Percentiles rank a stretch among this genome's conserved stretches.
Evolutionary conservation across 73 alveolate genomes (phyloP).

Genomic region (Tetrahymena elliotti): DNA sequence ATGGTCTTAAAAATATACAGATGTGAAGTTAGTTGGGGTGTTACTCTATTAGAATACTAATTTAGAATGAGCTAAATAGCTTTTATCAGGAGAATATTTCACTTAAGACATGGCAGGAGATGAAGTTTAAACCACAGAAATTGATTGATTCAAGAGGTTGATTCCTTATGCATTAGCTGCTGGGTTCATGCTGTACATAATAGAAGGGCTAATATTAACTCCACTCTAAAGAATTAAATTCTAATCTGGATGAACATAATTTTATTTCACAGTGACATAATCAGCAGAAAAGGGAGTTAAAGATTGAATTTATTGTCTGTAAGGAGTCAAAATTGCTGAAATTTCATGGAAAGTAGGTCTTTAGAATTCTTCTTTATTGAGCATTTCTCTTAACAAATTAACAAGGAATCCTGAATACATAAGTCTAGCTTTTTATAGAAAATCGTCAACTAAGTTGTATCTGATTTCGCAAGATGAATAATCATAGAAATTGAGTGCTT

Average conservation of each 20-base stretch:
- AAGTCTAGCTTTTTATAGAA: not conserved
- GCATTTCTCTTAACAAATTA: not conserved
- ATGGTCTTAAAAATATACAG: not conserved
- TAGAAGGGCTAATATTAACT: not conserved
- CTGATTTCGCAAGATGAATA: not conserved
- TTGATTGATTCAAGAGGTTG: not conserved
- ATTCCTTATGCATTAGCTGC: not conserved
- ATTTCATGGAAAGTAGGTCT: not conserved
- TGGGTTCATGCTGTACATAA: not conserved
- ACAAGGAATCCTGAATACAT: not conserved
- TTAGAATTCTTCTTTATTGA: not conserved
- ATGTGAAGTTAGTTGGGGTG: not conserved
- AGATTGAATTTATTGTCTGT: not conserved
- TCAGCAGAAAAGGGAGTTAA: not conserved
- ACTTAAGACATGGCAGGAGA: not conserved
- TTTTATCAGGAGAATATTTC: not conserved
- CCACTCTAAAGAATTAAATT: not conserved
- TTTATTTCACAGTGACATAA: not conserved
- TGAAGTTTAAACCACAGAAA: not conserved
- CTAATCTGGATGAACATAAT: not conserved
- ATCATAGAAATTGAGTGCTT: not conserved
- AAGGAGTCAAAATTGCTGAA: not conserved
- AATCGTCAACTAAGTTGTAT: not conserved
- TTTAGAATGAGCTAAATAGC: not conserved
- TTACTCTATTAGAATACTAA: not conserved